Base-by-base conservation (phyloP, 1,284 basidiomycete species). In the Leccinum subrobustum region DNA sequence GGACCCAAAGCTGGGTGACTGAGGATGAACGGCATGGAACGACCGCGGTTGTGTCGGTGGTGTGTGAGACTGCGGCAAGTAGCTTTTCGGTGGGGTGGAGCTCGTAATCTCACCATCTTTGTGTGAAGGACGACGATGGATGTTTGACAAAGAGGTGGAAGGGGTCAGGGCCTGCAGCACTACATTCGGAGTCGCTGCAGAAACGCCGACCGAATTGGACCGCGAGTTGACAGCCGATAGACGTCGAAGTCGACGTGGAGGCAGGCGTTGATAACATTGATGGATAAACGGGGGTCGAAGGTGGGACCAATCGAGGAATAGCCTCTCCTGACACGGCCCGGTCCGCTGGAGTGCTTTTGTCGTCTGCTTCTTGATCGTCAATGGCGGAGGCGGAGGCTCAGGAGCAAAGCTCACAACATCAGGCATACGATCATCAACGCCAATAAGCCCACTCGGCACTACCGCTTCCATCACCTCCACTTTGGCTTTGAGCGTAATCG, bases 31-130 rank as follows among this genome's bases (percentile, higher is more conserved):
- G 12, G 70, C 54, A 54, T 75, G 72, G 68, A 78, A 81, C 18
- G 75, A 79, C 27, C 78, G 80, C 27, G 80, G 81, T 64, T 79
- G 82, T 6, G 78, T 81, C 3, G 80, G 82, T 0, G 79, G 79
- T 0, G 77, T 76, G 62, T 76, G 76, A 23, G 75, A 77, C 48
- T 72, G 75, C 2, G 76, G 73, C 8, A 73, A 68, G 52, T 75
- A 75, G 0, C 71, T 64, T 59, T 77, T 77, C 3, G 73, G 67
- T 4, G 77, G 71, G 2, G 75, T 67, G 27, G 71, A 70, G 52
- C 68, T 77, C 5, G 76, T 68, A 18, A 86, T 84, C 69, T 86
- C 85, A 5, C 23, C 50, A n/a, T 51, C 50, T 51, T 86, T 83
- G 42, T 79, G 78, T 1, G 78, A 77, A 4, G 67, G 69, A 39